Conservation (phyloP, 441 rosid species). For the Populus hybrid region DNA sequence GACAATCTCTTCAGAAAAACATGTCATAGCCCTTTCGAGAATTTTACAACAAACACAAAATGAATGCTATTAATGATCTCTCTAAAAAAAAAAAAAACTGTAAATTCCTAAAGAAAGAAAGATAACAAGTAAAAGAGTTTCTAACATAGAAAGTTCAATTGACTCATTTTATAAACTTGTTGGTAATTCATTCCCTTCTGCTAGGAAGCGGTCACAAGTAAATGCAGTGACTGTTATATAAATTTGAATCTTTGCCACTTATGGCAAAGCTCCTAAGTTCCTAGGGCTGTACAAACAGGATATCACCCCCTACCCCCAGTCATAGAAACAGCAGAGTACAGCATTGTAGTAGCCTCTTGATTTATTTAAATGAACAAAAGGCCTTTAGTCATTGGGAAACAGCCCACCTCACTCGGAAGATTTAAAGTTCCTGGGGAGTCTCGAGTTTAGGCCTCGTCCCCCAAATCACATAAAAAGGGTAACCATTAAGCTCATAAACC, state of each 20-base stretch:
- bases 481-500: background rate
- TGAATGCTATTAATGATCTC: background rate
- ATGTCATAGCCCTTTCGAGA: background rate
- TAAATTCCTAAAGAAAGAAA: background rate
- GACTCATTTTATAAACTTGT: no score
- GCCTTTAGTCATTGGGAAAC: background rate
- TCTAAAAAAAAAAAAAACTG: background rate
- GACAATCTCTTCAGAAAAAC: conserved; percentile 12
- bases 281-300: no score
- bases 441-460: background rate
- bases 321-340: no score
- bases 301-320: no score
- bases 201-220: no score
- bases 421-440: background rate
- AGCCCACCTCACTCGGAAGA: background rate
- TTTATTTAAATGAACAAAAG: background rate
- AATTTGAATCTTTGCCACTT: no score
- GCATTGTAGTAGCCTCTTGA: no score
- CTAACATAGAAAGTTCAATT: no score
- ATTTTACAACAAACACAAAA: background rate
- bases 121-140: no score
- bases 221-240: no score
- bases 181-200: no score
- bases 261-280: no score
- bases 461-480: background rate